A percentile compares a stretch with the other conserved stretches of the same genome.
Conservation (phyloP, 1,284 basidiomycete species). For the Ceratobasidium sp. region DNA sequence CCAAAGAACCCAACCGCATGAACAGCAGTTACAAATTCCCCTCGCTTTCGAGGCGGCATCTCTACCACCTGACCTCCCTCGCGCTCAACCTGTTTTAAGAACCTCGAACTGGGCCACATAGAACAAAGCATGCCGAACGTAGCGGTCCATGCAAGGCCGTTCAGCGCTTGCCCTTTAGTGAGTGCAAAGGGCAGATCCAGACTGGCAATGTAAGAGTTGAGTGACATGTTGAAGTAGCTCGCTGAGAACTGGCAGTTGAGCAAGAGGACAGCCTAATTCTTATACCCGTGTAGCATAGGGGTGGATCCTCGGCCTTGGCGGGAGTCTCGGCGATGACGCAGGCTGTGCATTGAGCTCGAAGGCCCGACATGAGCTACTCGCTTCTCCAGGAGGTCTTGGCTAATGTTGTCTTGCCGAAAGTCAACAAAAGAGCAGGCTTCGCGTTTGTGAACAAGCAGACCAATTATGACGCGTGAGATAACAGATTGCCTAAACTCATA, state of each 20-base stretch:
- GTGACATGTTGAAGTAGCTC: neutral
- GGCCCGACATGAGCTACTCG: too few relatives aligned
- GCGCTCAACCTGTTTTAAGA: neutral
- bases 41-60: slow-evolving; percentile 17
- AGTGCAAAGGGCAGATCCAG: slow-evolving; percentile 18
- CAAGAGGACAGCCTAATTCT: too few relatives aligned
- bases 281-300: too few relatives aligned
- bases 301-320: too few relatives aligned
- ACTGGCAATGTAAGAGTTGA: slow-evolving; percentile 17
- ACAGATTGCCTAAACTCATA: too few relatives aligned
- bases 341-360: too few relatives aligned
- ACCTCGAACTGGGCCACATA: neutral
- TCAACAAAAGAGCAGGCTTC: too few relatives aligned
- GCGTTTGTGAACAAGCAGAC: too few relatives aligned
- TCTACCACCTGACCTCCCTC: slow-evolving; percentile 4
- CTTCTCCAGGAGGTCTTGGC: too few relatives aligned
- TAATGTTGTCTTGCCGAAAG: too few relatives aligned
- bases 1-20: neutral
- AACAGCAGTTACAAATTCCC: neutral
- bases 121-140: neutral
- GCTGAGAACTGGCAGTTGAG: neutral
- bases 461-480: too few relatives aligned
- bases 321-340: too few relatives aligned
- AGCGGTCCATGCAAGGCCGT: slow-evolving; percentile 16
- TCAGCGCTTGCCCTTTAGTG: slow-evolving; percentile 16